These are phyloP conservation scores for Macrophomina pseudophaseolina DNA, from an alignment of 2,329 filamentous ascomycete species.

Conservation along the genomic window DNA sequence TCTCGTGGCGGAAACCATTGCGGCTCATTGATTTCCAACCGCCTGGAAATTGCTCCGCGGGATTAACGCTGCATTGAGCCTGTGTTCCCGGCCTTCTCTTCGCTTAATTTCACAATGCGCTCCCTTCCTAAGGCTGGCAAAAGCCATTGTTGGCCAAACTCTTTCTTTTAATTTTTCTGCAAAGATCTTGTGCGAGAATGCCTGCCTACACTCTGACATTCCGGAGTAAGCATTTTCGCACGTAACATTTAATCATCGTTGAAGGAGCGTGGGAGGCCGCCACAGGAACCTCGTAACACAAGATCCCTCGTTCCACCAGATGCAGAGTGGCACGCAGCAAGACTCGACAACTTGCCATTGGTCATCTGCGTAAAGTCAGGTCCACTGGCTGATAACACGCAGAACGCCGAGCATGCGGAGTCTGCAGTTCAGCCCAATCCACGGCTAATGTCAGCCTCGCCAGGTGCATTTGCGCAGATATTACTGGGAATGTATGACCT, in stretches of 20 bases:
- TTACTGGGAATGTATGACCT: background rate
- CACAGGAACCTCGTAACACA: background rate
- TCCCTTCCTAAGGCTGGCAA: no score
- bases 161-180: background rate
- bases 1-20: background rate
- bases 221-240: no score
- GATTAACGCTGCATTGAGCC: background rate
- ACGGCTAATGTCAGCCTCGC: background rate
- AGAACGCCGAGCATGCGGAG: background rate
- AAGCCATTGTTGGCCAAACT: no score
- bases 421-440: background rate
- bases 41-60: background rate
- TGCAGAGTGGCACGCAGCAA: background rate
- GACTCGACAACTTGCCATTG: background rate
- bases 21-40: background rate
- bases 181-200: background rate
- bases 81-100: background rate
- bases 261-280: no score
- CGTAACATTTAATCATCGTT: no score
- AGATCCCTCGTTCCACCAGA: background rate
- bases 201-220: no score
- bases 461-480: background rate
- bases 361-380: no score
- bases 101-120: background rate
- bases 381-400: background rate